phyloP scores from a whole-genome alignment of 768 basidiomycete genomes.

The Pleurotus sapidus region DNA sequence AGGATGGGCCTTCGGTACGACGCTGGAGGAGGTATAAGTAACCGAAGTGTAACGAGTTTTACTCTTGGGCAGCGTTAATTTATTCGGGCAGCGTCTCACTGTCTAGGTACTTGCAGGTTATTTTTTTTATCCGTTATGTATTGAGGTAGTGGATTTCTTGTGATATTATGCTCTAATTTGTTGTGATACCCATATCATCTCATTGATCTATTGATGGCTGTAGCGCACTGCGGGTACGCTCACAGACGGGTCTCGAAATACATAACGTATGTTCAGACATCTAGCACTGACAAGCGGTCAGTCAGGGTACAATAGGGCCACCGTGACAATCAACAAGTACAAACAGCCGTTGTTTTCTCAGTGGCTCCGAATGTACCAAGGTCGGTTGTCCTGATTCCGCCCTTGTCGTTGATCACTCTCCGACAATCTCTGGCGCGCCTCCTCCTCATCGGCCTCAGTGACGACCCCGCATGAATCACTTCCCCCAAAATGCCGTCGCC shows the following conservation, averaged over 20 bases:
- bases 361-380: constrained; percentile 7
- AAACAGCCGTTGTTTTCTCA: constrained; percentile 6
- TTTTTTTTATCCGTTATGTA: too few relatives aligned
- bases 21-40: constrained; percentile 32
- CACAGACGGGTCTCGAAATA: too few relatives aligned
- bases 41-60: constrained; percentile 53
- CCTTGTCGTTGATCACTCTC: constrained; percentile 21
- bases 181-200: too few relatives aligned
- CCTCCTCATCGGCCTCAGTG: constrained; percentile 18
- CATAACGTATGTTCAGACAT: too few relatives aligned
- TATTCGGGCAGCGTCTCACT: too few relatives aligned
- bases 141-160: too few relatives aligned
- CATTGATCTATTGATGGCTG: too few relatives aligned
- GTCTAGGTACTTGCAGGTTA: too few relatives aligned
- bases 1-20: constrained; percentile 34
- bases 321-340: not conserved
- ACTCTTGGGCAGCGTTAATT: constrained; percentile 32
- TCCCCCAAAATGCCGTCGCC: constrained; percentile 54
- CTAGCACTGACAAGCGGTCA: too few relatives aligned
- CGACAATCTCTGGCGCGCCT: constrained; percentile 13
- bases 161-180: too few relatives aligned
- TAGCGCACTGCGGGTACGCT: too few relatives aligned
- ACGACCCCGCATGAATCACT: constrained; percentile 32
- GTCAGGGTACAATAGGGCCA: too few relatives aligned
- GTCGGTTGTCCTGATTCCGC: constrained; percentile 11